Percentiles rank a stretch among this genome's conserved stretches.
phyloP scores from a whole-genome alignment of 306 rosid genomes.

The Cucurbita moschata region DNA sequence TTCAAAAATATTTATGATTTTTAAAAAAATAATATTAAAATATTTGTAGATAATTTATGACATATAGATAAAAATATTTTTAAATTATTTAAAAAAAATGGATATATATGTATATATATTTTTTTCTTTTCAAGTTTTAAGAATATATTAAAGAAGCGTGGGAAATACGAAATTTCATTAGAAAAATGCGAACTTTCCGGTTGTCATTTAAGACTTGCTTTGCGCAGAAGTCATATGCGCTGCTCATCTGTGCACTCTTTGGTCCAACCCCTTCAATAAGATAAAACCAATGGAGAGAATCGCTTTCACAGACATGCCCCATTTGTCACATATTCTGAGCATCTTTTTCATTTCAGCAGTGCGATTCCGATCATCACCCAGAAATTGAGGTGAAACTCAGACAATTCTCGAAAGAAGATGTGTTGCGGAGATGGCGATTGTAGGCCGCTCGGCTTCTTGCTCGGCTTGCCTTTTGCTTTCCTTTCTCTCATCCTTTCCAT shows the following conservation, averaged over 20 bases:
- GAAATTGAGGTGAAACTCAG: not conserved
- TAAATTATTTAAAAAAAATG: no score
- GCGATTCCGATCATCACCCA: not conserved
- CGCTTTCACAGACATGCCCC: not conserved
- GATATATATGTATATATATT: no score
- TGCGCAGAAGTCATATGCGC: not conserved
- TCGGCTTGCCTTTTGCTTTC: slow-evolving; percentile 83
- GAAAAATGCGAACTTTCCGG: no score
- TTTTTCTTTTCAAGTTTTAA: no score
- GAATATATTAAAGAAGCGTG: no score
- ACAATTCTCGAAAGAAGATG: slow-evolving; percentile 16
- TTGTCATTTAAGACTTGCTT: not conserved
- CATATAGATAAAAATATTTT: no score
- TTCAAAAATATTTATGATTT: no score
- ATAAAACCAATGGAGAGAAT: not conserved
- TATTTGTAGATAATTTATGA: no score
- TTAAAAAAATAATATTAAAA: no score
- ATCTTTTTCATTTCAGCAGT: not conserved
- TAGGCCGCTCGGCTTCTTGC: slow-evolving; percentile 78
- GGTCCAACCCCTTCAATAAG: not conserved
- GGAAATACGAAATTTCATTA: no score
- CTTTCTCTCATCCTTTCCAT: slow-evolving; percentile 56
- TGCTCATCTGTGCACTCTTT: not conserved
- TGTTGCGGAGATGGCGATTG: slow-evolving; percentile 67
- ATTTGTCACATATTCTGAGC: not conserved